Conservation (phyloP, 2,329 filamentous ascomycete species). For the Fusarium poae region DNA sequence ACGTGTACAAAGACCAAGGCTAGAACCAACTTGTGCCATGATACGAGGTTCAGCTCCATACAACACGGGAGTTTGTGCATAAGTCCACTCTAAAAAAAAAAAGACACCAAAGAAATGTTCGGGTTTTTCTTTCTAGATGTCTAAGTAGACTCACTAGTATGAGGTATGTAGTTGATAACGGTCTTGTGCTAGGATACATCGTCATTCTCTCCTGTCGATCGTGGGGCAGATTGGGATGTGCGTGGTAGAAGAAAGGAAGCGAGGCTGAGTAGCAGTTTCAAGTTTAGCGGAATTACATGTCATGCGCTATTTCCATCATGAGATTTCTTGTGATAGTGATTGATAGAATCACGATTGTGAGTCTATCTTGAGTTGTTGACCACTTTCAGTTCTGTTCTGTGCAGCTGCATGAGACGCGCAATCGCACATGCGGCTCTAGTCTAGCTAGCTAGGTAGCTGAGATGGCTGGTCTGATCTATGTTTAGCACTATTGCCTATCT, state of each 20-base stretch:
- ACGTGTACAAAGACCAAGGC: constrained; percentile 34
- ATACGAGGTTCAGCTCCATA: constrained; percentile 41
- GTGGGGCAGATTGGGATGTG: constrained; percentile 39
- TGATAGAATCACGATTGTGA: neutral
- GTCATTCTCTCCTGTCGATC: constrained; percentile 35
- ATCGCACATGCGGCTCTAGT: constrained; percentile 32
- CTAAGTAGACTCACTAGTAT: neutral
- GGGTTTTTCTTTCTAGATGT: neutral
- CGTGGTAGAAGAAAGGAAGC: constrained; percentile 10
- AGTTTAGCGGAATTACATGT: constrained; percentile 4
- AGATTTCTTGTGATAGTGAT: neutral
- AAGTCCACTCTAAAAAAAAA: neutral
- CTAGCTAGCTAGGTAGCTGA: too few species aligned
- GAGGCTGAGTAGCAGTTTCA: constrained; percentile 4
- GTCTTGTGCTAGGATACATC: neutral
- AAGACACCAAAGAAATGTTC: too few species aligned
- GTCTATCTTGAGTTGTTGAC: neutral
- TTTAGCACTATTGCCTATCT: too few species aligned
- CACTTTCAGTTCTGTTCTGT: neutral
- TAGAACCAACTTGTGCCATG: constrained; percentile 5
- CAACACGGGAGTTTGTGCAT: constrained; percentile 35
- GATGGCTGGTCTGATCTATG: constrained; percentile 28
- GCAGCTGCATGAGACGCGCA: constrained; percentile 24
- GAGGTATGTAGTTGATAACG: neutral
- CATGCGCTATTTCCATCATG: neutral